Evolutionary conservation across 2,329 filamentous ascomycete genomes (phyloP).

Genomic region (Fusarium mangiferae): DNA sequence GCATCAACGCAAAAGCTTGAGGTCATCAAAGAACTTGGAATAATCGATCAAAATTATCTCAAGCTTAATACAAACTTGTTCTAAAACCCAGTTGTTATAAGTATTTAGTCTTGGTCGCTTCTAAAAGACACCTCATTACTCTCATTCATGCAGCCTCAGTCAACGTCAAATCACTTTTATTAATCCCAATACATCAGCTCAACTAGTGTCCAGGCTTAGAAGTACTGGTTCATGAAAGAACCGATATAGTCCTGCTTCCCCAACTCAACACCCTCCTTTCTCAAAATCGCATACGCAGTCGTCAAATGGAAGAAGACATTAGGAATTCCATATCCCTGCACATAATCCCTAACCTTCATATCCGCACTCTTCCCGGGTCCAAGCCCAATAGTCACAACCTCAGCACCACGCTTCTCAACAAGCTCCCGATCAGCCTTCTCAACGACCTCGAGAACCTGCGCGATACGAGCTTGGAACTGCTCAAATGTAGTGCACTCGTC

Average conservation of each 20-base stretch:
- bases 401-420: constrained; percentile 47
- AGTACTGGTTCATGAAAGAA: constrained; percentile 47
- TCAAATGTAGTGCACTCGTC: constrained; percentile 49
- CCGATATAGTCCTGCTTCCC: constrained; percentile 68
- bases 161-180: constrained; percentile 15
- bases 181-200: not conserved
- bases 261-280: constrained; percentile 69
- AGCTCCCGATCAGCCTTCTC: constrained; percentile 47
- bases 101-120: rapidly evolving
- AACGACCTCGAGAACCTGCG: constrained; percentile 44
- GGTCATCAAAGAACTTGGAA: rapidly evolving
- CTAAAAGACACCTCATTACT: not conserved
- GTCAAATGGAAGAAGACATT: constrained; percentile 73
- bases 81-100: rapidly evolving
- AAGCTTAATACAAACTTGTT: not conserved
- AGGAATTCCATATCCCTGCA: constrained; percentile 61
- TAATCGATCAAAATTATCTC: not conserved
- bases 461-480: constrained; percentile 50
- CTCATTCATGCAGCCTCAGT: not conserved
- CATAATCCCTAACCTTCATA: constrained; percentile 53
- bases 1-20: not conserved
- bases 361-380: constrained; percentile 44
- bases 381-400: constrained; percentile 46
- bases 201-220: not conserved
- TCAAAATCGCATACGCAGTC: constrained; percentile 69